These are phyloP conservation scores for Corchorus capsularis DNA, from an alignment of 345 rosid species.

Conservation along the genomic window DNA sequence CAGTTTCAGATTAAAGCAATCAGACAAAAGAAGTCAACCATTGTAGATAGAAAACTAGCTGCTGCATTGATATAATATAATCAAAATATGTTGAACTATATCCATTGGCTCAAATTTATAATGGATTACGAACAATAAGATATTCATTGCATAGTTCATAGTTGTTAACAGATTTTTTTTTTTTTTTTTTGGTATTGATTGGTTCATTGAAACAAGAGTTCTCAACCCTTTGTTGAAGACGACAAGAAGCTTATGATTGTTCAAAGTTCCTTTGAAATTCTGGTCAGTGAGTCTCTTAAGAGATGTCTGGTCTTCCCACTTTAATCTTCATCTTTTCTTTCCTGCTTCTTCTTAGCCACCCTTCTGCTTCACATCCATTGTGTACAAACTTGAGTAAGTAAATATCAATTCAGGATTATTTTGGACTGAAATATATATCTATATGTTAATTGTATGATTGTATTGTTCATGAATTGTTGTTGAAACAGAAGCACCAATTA, in stretches of 20 bases:
- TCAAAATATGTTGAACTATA: neutral
- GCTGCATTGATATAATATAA: neutral
- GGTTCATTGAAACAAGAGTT: neutral
- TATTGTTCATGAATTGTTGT: neutral
- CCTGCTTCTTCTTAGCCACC: slow-evolving; percentile 2
- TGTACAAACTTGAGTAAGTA: slow-evolving; percentile 6
- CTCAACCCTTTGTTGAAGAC: neutral
- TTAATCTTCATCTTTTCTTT: slow-evolving; percentile 4
- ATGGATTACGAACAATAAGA: neutral
- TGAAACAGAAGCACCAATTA: slow-evolving; percentile 20
- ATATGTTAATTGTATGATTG: neutral
- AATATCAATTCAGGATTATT: no score
- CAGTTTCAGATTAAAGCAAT: neutral
- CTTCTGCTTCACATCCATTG: neutral
- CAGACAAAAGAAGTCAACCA: slow-evolving; percentile 7
- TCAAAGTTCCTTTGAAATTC: neutral
- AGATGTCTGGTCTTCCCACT: slow-evolving; percentile 4
- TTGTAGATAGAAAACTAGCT: neutral
- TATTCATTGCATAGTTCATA: no score
- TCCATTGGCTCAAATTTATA: neutral
- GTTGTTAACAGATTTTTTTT: no score
- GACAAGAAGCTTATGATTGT: neutral
- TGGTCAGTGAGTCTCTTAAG: neutral
- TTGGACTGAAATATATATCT: no score
- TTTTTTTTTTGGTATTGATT: neutral